Evolutionary conservation across 768 basidiomycete genomes (phyloP).

Genomic region (Kwoniella dejecticola): DNA sequence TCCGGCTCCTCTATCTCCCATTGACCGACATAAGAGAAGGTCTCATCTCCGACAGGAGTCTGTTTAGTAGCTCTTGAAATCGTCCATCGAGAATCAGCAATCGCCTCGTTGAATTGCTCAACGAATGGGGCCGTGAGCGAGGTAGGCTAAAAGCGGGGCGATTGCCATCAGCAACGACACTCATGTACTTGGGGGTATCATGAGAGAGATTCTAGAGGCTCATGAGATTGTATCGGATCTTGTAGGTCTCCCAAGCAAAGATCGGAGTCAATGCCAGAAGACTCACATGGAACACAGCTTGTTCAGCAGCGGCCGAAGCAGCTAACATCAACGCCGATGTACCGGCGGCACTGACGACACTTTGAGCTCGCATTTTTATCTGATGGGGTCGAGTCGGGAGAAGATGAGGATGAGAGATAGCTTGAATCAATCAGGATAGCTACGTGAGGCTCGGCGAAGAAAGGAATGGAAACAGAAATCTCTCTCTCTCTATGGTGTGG

Average conservation of each 20-base stretch:
- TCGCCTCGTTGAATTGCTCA: constrained; percentile 93
- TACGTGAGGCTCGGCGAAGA: too few relatives aligned
- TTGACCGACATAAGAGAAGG: constrained; percentile 93
- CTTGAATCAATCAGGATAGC: too few relatives aligned
- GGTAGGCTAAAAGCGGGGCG: constrained; percentile 62
- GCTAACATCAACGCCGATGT: constrained; percentile 40
- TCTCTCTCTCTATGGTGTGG: too few relatives aligned
- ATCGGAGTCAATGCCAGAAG: too few relatives aligned
- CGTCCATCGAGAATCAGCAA: constrained; percentile 83
- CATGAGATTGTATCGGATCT: too few relatives aligned
- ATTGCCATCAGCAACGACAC: background rate
- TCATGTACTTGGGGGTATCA: too few relatives aligned
- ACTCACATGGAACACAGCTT: constrained; percentile 44
- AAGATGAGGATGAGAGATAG: background rate
- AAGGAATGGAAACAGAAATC: constrained; percentile 24
- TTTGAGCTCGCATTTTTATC: constrained; percentile 40
- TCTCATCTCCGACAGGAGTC: constrained; percentile 92
- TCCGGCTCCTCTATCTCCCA: constrained; percentile 91
- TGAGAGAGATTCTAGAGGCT: too few relatives aligned
- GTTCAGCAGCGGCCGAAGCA: constrained; percentile 36
- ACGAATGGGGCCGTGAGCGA: constrained; percentile 82
- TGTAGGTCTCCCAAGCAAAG: too few relatives aligned
- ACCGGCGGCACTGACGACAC: constrained; percentile 42
- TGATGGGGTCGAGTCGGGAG: background rate
- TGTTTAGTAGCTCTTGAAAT: constrained; percentile 97